Conservation (phyloP, 2,329 filamentous ascomycete genomes). For the Periconia sp. region DNA sequence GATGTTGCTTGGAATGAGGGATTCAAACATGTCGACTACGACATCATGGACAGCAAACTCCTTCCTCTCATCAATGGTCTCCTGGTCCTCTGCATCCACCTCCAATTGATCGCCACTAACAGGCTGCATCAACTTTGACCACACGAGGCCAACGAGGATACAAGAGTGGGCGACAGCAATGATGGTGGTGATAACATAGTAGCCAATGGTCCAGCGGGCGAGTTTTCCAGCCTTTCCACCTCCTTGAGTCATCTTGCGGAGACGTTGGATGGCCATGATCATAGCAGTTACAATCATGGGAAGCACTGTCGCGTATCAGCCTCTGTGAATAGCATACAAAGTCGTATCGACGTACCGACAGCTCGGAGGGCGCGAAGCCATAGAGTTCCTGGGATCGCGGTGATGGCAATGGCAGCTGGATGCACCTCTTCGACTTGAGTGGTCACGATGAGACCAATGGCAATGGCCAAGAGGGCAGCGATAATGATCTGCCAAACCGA, state of each 20-base stretch:
- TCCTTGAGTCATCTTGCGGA: conserved; percentile 50
- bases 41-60: conserved; percentile 45
- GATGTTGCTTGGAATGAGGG: conserved; percentile 54
- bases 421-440: conserved; percentile 49
- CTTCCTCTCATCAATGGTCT: conserved; percentile 39
- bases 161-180: conserved; percentile 53
- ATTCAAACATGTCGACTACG: conserved; percentile 53
- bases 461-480: conserved; percentile 53
- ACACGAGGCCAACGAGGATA: conserved; percentile 52
- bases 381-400: conserved; percentile 53
- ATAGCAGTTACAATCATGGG: conserved; percentile 57
- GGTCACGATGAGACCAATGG: conserved; percentile 52
- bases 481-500: conserved; percentile 55
- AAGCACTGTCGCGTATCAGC: conserved; percentile 17
- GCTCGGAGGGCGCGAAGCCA: conserved; percentile 55
- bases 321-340: neutral
- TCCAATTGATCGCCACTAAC: conserved; percentile 40
- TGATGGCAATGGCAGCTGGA: conserved; percentile 44
- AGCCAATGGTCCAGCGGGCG: conserved; percentile 53
- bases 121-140: conserved; percentile 49
- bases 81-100: conserved; percentile 32
- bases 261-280: conserved; percentile 54
- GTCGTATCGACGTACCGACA: conserved; percentile 43
- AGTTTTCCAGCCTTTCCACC: conserved; percentile 47
- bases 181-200: conserved; percentile 55